Conservation (phyloP, 306 rosid genomes). For the Elaeagnus macrophylla region DNA sequence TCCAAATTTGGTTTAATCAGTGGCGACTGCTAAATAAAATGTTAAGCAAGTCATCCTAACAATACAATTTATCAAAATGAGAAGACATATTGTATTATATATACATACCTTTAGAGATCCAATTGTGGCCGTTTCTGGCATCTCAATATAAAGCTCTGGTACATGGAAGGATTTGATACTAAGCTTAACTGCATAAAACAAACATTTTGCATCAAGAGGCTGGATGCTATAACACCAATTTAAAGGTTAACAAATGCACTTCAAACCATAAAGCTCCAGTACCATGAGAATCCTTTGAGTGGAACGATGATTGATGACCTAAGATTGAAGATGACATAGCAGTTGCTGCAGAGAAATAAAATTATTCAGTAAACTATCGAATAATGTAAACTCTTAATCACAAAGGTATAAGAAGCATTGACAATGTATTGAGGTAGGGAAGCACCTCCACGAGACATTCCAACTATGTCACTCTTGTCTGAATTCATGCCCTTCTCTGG, state of each 20-base stretch:
- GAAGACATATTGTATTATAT: slow-evolving; percentile 2
- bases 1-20: neutral
- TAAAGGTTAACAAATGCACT: slow-evolving; percentile 6
- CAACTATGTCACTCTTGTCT: slow-evolving; percentile 30
- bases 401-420: slow-evolving; percentile 6
- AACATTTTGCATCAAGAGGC: slow-evolving; percentile 16
- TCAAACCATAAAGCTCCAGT: slow-evolving; percentile 12
- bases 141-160: slow-evolving; percentile 79
- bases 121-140: slow-evolving; percentile 76
- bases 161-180: slow-evolving; percentile 78
- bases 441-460: slow-evolving; percentile 29
- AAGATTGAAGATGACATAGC: slow-evolving; percentile 27
- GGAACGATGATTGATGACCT: slow-evolving; percentile 34
- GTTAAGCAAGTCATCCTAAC: neutral
- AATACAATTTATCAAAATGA: slow-evolving; percentile 4
- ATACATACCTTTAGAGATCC: slow-evolving; percentile 84
- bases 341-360: slow-evolving; percentile 28
- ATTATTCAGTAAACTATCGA: slow-evolving; percentile 9
- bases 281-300: slow-evolving; percentile 67
- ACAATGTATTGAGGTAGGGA: neutral
- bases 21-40: no score
- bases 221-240: slow-evolving; percentile 16
- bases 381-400: slow-evolving; percentile 6
- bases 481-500: slow-evolving; percentile 38
- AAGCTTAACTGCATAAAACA: slow-evolving; percentile 58